Evolutionary conservation across 805 yeast genomes (phyloP).

Genomic region (Yarrowia yakushimensis): DNA sequence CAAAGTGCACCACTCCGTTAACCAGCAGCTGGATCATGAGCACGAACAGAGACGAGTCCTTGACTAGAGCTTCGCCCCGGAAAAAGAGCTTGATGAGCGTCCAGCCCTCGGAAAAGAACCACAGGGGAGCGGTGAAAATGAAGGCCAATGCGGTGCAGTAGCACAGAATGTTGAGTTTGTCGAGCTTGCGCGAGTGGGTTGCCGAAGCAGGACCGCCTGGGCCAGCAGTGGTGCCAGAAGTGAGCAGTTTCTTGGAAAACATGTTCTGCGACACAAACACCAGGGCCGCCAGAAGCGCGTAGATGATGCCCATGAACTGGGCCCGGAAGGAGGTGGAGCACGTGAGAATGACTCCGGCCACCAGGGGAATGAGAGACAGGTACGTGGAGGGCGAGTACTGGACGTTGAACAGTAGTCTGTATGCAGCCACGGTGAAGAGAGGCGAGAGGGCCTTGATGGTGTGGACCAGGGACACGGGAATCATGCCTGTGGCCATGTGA

Average conservation of each 20-base stretch:
- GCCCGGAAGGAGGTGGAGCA: conserved; percentile 44
- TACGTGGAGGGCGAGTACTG: conserved; percentile 66
- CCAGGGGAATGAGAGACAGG: conserved; percentile 71
- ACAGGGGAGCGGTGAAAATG: conserved; percentile 66
- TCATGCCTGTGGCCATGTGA: conserved; percentile 85
- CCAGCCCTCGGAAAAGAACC: conserved; percentile 57
- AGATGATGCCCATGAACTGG: conserved; percentile 59
- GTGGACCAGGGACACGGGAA: conserved; percentile 94
- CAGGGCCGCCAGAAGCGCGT: conserved; percentile 63
- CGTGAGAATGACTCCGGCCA: conserved; percentile 76
- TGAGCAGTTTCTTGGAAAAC: conserved; percentile 77
- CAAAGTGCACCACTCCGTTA: conserved; percentile 73
- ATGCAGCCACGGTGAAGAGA: conserved; percentile 76
- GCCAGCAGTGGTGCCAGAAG: conserved; percentile 35
- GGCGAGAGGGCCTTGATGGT: conserved; percentile 93
- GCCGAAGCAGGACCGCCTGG: conserved; percentile 19
- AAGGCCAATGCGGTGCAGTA: conserved; percentile 77
- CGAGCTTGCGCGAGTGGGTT: conserved; percentile 48
- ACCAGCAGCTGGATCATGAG: conserved; percentile 44
- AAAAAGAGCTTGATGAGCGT: conserved; percentile 28
- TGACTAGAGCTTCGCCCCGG: not conserved
- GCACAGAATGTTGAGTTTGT: conserved; percentile 73
- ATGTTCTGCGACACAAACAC: conserved; percentile 84
- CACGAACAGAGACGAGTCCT: conserved; percentile 16
- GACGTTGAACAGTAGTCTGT: conserved; percentile 57